These are phyloP conservation scores for Thermothielavioides terrestris DNA, from an alignment of 495 filamentous ascomycete genomes.

Conservation along the genomic window DNA sequence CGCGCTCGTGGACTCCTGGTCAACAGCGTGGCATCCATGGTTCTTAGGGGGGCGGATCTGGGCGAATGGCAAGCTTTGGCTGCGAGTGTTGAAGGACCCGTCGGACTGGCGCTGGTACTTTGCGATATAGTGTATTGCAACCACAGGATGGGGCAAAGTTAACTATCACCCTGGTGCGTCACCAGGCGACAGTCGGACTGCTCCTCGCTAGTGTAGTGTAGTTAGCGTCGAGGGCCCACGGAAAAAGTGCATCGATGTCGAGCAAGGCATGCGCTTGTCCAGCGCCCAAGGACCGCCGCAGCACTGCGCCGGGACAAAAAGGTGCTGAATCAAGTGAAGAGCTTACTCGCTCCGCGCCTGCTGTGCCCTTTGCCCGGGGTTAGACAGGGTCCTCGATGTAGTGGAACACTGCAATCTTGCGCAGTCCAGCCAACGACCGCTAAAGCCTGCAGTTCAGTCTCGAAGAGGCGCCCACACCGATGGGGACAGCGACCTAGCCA, in stretches of 20 bases:
- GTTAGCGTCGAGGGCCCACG: no score
- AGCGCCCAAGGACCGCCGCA: no score
- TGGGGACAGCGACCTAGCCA: no score
- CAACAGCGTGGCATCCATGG: slow-evolving; percentile 13
- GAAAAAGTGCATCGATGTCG: no score
- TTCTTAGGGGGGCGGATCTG: neutral
- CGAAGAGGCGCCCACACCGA: neutral
- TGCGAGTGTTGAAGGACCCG: neutral
- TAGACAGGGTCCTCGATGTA: neutral
- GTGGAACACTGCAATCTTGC: slow-evolving; percentile 1
- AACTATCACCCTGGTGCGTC: no score
- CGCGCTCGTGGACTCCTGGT: slow-evolving; percentile 3
- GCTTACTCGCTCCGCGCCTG: neutral
- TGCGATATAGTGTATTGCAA: slow-evolving; percentile 22
- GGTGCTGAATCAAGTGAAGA: neutral
- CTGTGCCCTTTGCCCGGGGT: neutral
- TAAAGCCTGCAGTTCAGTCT: slow-evolving; percentile 1
- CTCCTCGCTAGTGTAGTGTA: no score
- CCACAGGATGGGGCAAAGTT: slow-evolving; percentile 17
- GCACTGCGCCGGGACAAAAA: no score
- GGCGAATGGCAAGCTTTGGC: slow-evolving; percentile 2
- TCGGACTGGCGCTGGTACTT: slow-evolving; percentile 12
- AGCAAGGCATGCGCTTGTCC: no score
- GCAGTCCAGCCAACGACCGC: slow-evolving; percentile 3
- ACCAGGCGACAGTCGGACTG: no score